Evolutionary conservation across 306 rosid species (phyloP), one percentile per base, ranked within the genome.

Genomic region (Dalbergia cultrata): DNA sequence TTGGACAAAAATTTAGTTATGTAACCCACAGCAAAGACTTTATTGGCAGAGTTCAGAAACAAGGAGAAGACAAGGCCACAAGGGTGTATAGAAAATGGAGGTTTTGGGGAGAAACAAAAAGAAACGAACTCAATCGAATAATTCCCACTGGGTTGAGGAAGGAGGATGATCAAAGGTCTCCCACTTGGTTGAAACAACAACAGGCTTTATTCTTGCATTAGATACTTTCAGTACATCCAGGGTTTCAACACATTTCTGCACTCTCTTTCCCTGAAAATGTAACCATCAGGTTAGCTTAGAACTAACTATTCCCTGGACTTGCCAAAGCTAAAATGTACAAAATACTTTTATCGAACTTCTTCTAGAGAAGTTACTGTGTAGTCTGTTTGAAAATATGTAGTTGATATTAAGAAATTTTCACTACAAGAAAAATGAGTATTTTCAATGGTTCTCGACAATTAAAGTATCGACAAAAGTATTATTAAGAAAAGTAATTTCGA

Each of bases 181-280:
- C 98, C 97, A 94, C 77, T 92, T 90, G 44, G 97, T 87, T 19
- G 98, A 87, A 8, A 90, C 92, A 65, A 90, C 84, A 0, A 79
- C 86, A 43, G 90, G 88, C 86, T 88, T 88, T 50, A 82, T 86
- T 50, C 72, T 82, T 49, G 92, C 92, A 82, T 94, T 94, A 67
- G 88, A 82, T 58, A 85, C 79, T 91, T 91, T 92, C 34, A 89
- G 53, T 19, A 4, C 66, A 76, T 94, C 98, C 73, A 94, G 86
- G 5, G 78, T 86, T 83, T 92, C 97, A 14, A 92, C 97, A 75
- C 93, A 85, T 74, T 91, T 92, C 72, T 91, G 97, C 81, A 94
- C 97, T 74, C 90, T 88, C 84, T 86, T 90, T 6, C 89, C 92
- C 97, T 91, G 82, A 72, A 86, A 82, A 77, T 54, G 10, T 67